Conservation (phyloP, 495 filamentous ascomycete genomes). For the Sphaerosporella brunnea region DNA sequence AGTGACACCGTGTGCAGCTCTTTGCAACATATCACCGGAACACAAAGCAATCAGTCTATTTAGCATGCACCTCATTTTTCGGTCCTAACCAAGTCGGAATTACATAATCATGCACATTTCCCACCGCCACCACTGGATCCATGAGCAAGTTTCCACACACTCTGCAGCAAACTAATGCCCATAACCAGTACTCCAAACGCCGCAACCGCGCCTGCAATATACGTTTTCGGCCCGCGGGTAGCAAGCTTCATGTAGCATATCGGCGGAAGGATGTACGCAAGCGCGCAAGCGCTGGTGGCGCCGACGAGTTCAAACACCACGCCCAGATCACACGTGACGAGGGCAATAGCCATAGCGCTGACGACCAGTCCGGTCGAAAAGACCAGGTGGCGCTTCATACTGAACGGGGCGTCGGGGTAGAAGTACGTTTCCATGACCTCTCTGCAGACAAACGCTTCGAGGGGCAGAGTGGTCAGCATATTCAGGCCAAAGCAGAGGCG, state of each 20-base stretch:
- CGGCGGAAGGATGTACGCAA: constrained; percentile 90
- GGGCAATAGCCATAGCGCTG: constrained; percentile 52
- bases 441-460: constrained; percentile 92
- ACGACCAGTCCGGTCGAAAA: constrained; percentile 67
- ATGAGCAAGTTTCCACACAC: constrained; percentile 44
- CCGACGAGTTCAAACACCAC: constrained; percentile 90
- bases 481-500: constrained; percentile 90
- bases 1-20: too few relatives aligned
- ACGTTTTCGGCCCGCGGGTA: constrained; percentile 56
- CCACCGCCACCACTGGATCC: constrained; percentile 28
- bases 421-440: constrained; percentile 94
- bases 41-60: too few relatives aligned
- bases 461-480: constrained; percentile 91
- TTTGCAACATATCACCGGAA: too few relatives aligned
- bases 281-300: constrained; percentile 77
- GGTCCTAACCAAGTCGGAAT: too few relatives aligned
- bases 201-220: constrained; percentile 48
- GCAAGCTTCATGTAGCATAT: constrained; percentile 88
- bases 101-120: constrained; percentile 6
- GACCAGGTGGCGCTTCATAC: constrained; percentile 65
- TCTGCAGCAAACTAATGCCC: constrained; percentile 62
- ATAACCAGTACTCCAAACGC: constrained; percentile 70
- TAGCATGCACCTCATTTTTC: too few relatives aligned
- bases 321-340: constrained; percentile 83
- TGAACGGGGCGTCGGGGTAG: constrained; percentile 62